Percentiles rank a stretch among this genome's conserved stretches.
These are phyloP conservation scores for Sextonia rubra DNA, from an alignment of 164 flowering plant genomes.

Conservation along the genomic window DNA sequence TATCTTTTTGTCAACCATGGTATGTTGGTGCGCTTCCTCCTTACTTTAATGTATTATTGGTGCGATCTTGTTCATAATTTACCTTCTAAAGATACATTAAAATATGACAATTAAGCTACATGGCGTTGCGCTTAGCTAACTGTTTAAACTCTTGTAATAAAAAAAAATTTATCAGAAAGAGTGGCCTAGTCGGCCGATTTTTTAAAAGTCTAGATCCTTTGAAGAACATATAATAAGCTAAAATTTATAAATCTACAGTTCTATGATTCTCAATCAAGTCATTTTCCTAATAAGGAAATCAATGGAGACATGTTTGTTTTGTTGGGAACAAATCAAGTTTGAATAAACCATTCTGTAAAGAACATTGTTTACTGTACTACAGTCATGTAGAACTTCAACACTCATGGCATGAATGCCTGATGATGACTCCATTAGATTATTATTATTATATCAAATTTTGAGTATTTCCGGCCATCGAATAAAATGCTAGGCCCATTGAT, in stretches of 20 bases:
- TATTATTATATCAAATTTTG: background rate
- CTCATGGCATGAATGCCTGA: background rate
- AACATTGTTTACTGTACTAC: background rate
- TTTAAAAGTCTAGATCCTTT: background rate
- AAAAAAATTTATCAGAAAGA: background rate
- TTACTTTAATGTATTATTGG: background rate
- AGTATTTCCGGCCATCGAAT: background rate
- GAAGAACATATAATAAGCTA: background rate
- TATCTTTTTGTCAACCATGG: background rate
- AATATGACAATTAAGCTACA: background rate
- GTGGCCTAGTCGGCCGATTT: background rate
- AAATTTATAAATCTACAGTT: background rate
- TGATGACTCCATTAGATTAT: background rate
- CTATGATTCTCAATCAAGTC: background rate
- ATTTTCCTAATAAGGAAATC: background rate
- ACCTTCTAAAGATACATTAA: background rate
- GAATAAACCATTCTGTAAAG: background rate
- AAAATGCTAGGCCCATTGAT: background rate
- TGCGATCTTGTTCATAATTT: background rate
- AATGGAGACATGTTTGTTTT: background rate
- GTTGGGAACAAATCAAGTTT: slow-evolving; percentile 1
- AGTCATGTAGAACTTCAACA: background rate
- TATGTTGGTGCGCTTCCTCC: background rate
- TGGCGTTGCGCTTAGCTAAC: background rate
- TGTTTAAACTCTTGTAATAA: background rate